Base-by-base conservation (phyloP, 2,329 filamentous ascomycete genomes). In the Fonsecaea monophora region DNA sequence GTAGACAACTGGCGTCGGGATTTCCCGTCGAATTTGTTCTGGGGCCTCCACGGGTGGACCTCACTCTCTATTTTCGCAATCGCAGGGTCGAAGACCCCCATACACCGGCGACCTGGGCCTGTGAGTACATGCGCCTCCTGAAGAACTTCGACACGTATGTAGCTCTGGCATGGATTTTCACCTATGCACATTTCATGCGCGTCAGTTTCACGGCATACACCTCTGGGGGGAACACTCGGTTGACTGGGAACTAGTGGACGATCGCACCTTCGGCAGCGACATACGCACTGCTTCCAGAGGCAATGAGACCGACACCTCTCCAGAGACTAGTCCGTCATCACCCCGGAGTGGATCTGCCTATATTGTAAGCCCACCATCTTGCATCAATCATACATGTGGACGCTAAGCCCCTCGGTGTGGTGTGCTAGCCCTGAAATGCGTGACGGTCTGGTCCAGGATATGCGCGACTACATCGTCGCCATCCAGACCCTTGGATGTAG, bases 391-490 rank as follows among this genome's bases (percentile, higher is more conserved):
- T 21, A 6, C 30, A 32, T 15, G 9, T 18, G 10, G 2, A 30
- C 42, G 9, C 45, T 54, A 15, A 57, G 21, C 48, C 37, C 50
- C 34, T 9, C 38, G 32, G 50, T 34, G 18, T 6, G 10, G 7
- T 15, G 13, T 5, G 12, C 21, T 25, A 65, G 64, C 37, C 64
- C 64, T 25, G 64, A 65, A 38, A 60, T 65, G 64, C 64, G 64
- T 35, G 64, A 65, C 15, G 64, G 58, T 4, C 53, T 65, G 21
- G 53, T 65, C 25, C 58, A 57, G 21, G 58, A 65, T 32, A 65
- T 65, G 64, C 64, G 64, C 21, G 64, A 65, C 53, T 65, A 65
- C 35, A 61, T 65, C 34, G 32, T 65, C 4, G 64, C 64, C 4
- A 56, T 56, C 5, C 64, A 65, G 21, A 65, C 64, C 9, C 53